Base-by-base conservation (phyloP, 148 eudicot genomes). In the Bassia scoparia region DNA sequence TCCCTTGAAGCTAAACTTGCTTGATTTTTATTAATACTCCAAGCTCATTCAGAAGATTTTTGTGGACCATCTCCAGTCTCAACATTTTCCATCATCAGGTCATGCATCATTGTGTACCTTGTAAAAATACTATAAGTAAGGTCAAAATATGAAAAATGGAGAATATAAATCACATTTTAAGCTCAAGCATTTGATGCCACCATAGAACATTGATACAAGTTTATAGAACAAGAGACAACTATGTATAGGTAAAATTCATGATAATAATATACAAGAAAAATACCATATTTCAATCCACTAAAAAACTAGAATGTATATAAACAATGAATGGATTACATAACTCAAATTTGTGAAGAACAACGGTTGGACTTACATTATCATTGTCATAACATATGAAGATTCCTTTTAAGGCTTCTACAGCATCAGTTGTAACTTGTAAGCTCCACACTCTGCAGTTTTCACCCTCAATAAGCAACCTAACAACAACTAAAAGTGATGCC, bases 371-470 rank as follows among this genome's bases (percentile, higher is more conserved):
- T 84, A 84, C 86, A 72, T 68, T 74, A 73, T 84, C 78, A 48
- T 26, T 58, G 67, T 78, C 84, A 69, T 81, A 84, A 76, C 76
- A 62, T 58, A 69, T 58, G 70, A 84, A 84, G 37, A 66, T 76
- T 64, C 78, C 82, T 69, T 26, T 81, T 56, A 84, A 70, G 73
- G 72, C 81, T 44, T 81, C 86, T 63, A 81, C 30, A 46, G 84
- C 84, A 68, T 72, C 79, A 56, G 33, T 81, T 48, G 84, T n/a
- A n/a, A n/a, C n/a, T n/a, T n/a, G n/a, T 72, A 52, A 84, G 73
- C 79, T 84, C 86, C 76, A 84, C 80, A 59, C 82, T 76, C 86
- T 84, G 84, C 68, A 75, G 26, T 58, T 3, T 21, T 21, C 2
- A 63, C n/a, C 8, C 68, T 46, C 12, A 5, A 38, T 49, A n/a